Base-by-base conservation (phyloP, 2,329 filamentous ascomycete genomes). In the Trichoderma citrinoviride region DNA sequence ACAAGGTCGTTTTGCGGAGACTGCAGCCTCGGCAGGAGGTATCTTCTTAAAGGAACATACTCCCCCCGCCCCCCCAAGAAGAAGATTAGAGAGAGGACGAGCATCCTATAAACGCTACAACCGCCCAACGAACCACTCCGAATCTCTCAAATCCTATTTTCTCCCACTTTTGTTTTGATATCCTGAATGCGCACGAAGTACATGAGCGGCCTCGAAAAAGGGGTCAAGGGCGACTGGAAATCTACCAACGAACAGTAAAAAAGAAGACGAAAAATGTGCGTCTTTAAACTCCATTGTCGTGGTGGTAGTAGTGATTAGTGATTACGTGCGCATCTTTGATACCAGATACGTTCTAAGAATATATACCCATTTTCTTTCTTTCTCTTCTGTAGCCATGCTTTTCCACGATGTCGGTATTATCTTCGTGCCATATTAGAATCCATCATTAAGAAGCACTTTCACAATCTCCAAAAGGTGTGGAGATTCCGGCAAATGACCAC, bases 1-100 rank as follows among this genome's bases (percentile, higher is more conserved):
- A 85, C 12, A 81, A 81, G 68, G 74, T 87, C 17, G 71, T 70
- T 21, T 75, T 88, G 72, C 79, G 81, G 65, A 80, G 86, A 50
- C 75, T 87, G 5, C 75, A 64, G 15, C 52, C 49, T 5, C 43
- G 19, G 8, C 60, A 53, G 23, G 33, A 27, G n/a, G 47, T 54
- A 54, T 62, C 1, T 55, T 37, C 33, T 19, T 55, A 12, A 25
- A 14, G 21, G 15, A 10, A 21, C 33, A 1, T 37, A n/a, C n/a
- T n/a, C n/a, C 3, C 21, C 4, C 40, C 2, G 15, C 19, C 19
- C 7, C 8, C 6, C 15, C 15, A 3, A 19, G 27, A 25, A 44
- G 17, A 17, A 46, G 15, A 14, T 2, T 5, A 43, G 23, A 29
- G 15, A 5, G 37, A 44, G 21, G 17, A 29, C 21, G 3, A 10